phyloP scores from a whole-genome alignment of 495 filamentous ascomycete genomes.

The Trichocladium uniseriatum region DNA sequence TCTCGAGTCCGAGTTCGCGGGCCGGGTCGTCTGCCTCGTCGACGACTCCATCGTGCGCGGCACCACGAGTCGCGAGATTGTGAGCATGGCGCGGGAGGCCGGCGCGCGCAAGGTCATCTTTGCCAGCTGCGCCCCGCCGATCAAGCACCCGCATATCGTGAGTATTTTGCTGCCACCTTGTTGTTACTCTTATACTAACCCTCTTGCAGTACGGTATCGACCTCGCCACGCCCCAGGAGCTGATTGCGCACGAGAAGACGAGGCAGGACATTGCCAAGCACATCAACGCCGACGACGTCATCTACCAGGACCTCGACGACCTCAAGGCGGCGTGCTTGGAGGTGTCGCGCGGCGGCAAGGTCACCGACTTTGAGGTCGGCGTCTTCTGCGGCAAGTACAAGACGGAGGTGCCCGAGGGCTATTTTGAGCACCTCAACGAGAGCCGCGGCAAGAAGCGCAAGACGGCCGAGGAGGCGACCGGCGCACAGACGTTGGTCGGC shows the following conservation, averaged over 20 bases:
- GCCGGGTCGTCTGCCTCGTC: constrained; percentile 73
- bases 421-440: constrained; percentile 78
- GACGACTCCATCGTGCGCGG: constrained; percentile 93
- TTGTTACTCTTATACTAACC: neutral
- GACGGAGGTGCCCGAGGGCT: constrained; percentile 71
- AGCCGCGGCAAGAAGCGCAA: constrained; percentile 65
- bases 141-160: constrained; percentile 52
- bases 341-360: constrained; percentile 45
- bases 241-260: constrained; percentile 74
- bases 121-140: constrained; percentile 77
- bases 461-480: constrained; percentile 6
- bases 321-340: constrained; percentile 73
- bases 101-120: constrained; percentile 88
- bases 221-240: constrained; percentile 69
- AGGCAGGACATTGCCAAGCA: constrained; percentile 59
- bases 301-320: constrained; percentile 82
- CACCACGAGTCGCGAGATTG: constrained; percentile 85
- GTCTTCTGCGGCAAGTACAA: constrained; percentile 91
- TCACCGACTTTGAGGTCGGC: constrained; percentile 77
- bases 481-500: neutral
- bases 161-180: constrained; percentile 1
- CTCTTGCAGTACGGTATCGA: constrained; percentile 68
- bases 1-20: constrained; percentile 80
- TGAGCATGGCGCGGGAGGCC: constrained; percentile 85
- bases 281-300: constrained; percentile 85